phyloP scores from a whole-genome alignment of 2,329 filamentous ascomycete genomes.

The Aschersonia sp. region DNA sequence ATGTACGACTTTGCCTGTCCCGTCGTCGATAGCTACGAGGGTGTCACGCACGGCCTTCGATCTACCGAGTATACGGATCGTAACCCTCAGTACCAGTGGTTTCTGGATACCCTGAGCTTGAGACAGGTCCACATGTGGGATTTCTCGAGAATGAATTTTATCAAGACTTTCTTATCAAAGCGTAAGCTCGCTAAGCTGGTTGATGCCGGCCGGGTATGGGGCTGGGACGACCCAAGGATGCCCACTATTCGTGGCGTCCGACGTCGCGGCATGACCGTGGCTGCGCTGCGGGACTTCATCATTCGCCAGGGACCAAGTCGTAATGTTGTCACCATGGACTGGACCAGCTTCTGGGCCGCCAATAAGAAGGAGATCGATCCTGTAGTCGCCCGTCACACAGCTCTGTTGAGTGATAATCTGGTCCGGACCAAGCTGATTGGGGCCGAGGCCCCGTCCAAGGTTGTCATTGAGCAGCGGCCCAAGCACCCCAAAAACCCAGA shows the following conservation, averaged over 20 bases:
- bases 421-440: constrained; percentile 59
- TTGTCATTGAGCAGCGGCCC: constrained; percentile 60
- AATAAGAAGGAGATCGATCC: constrained; percentile 80
- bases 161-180: constrained; percentile 71
- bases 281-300: constrained; percentile 70
- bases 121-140: constrained; percentile 75
- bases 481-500: constrained; percentile 82
- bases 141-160: constrained; percentile 73
- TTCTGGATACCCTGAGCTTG: constrained; percentile 58
- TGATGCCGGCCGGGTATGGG: constrained; percentile 59
- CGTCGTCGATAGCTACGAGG: constrained; percentile 66
- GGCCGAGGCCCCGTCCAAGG: constrained; percentile 46
- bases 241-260: constrained; percentile 70
- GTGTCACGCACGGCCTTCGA: constrained; percentile 68
- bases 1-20: constrained; percentile 82
- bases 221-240: constrained; percentile 81
- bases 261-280: constrained; percentile 63
- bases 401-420: constrained; percentile 53
- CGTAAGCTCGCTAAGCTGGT: constrained; percentile 76
- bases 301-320: constrained; percentile 71
- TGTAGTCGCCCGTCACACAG: constrained; percentile 57
- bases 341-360: constrained; percentile 56
- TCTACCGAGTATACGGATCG: constrained; percentile 82
- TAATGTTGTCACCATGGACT: constrained; percentile 74
- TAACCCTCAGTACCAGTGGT: constrained; percentile 79